Evolutionary conservation across 495 filamentous ascomycete species (phyloP).

Genomic region (Aspergillus kassunensis): DNA sequence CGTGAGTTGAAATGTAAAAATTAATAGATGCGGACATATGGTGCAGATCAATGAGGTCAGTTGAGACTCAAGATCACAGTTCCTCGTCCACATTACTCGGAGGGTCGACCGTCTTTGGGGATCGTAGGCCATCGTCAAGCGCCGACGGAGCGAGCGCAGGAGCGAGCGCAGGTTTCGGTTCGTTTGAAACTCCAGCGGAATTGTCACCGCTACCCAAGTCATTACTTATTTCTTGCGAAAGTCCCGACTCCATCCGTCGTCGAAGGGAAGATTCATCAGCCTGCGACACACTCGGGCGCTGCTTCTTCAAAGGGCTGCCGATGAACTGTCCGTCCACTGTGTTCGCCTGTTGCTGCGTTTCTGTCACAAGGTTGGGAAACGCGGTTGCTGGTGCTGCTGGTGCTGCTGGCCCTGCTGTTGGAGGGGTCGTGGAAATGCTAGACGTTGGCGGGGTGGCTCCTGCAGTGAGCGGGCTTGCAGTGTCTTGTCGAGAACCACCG

Average conservation of each 20-base stretch:
- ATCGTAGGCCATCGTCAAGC: slow-evolving; percentile 2
- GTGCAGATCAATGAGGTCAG: not conserved
- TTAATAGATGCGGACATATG: not conserved
- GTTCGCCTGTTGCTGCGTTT: slow-evolving; percentile 29
- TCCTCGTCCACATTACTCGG: slow-evolving; percentile 35
- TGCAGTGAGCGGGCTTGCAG: slow-evolving; percentile 44
- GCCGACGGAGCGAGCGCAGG: not conserved
- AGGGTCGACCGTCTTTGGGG: slow-evolving; percentile 5
- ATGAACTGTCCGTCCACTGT: slow-evolving; percentile 49
- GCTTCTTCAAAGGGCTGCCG: slow-evolving; percentile 82
- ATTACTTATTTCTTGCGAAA: slow-evolving; percentile 32
- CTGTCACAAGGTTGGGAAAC: slow-evolving; percentile 18
- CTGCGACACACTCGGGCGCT: slow-evolving; percentile 65
- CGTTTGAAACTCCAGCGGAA: not conserved
- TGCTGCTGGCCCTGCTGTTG: too few species aligned
- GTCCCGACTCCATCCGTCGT: slow-evolving; percentile 43
- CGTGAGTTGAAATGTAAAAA: slow-evolving; percentile 8
- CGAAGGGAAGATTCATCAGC: slow-evolving; percentile 53
- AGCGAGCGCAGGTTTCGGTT: not conserved
- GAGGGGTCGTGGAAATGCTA: slow-evolving; percentile 41
- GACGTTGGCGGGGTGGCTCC: slow-evolving; percentile 33
- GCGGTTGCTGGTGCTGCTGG: slow-evolving; percentile 23
- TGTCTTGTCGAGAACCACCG: slow-evolving; percentile 31
- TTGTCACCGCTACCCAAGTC: slow-evolving; percentile 4
- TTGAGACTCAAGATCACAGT: slow-evolving; percentile 22